phyloP scores from a whole-genome alignment of 345 rosid genomes.

The Salix arbutifolia region DNA sequence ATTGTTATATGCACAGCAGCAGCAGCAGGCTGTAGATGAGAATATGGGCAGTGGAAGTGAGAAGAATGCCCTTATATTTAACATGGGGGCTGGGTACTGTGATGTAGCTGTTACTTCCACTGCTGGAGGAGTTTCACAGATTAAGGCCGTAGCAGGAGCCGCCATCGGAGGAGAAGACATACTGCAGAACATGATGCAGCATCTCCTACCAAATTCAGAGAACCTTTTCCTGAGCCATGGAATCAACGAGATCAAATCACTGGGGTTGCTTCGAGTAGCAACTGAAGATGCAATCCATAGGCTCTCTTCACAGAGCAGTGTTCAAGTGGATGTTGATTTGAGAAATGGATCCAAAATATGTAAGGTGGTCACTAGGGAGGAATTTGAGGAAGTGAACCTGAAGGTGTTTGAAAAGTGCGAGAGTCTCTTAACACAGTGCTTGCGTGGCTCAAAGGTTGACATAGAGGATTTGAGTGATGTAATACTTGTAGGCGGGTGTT shows the following conservation, averaged over 20 bases:
- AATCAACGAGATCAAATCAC: conserved; percentile 35
- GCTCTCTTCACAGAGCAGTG: conserved; percentile 47
- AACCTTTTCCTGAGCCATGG: conserved; percentile 38
- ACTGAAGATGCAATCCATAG: conserved; percentile 66
- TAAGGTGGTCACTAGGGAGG: conserved; percentile 45
- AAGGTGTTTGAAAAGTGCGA: conserved; percentile 57
- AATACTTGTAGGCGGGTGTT: conserved; percentile 86
- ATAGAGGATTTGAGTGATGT: conserved; percentile 53
- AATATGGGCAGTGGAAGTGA: conserved; percentile 80
- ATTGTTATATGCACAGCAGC: conserved; percentile 79
- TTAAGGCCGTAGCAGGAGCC: conserved; percentile 67
- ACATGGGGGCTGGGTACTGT: conserved; percentile 84
- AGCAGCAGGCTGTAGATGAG: conserved; percentile 61
- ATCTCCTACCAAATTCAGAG: conserved; percentile 51
- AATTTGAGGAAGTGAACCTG: conserved; percentile 70
- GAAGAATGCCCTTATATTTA: conserved; percentile 77
- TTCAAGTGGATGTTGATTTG: conserved; percentile 60
- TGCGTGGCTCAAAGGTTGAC: conserved; percentile 63
- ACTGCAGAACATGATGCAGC: conserved; percentile 59
- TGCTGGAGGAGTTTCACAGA: conserved; percentile 94
- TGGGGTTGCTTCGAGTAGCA: conserved; percentile 69
- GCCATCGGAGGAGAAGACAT: conserved; percentile 83
- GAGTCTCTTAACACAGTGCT: conserved; percentile 55
- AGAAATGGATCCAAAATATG: conserved; percentile 51
- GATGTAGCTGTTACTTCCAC: conserved; percentile 80